Evolutionary conservation across 108 stramenopile species (phyloP).

Genomic region (Skeletonema tropicum): DNA sequence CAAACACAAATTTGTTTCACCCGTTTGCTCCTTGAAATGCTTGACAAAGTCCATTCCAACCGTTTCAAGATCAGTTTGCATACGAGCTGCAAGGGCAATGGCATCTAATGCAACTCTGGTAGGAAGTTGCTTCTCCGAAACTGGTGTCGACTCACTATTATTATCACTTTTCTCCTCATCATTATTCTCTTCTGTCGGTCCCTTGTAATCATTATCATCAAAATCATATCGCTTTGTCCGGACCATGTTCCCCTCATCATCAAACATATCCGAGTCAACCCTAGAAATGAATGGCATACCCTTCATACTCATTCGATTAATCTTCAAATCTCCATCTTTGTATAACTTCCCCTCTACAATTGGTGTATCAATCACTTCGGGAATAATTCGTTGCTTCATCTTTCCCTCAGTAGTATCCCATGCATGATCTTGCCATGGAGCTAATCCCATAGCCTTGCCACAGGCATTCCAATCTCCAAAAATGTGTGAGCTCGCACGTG

Average conservation of each 20-base stretch:
- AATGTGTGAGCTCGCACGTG: conserved; percentile 89
- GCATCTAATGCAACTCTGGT: conserved; percentile 82
- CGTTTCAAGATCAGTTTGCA: conserved; percentile 84
- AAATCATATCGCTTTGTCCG: conserved; percentile 75
- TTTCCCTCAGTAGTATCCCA: conserved; percentile 60
- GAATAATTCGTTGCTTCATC: conserved; percentile 11
- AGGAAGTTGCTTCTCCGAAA: conserved; percentile 58
- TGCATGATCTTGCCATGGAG: conserved; percentile 83
- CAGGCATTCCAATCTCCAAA: conserved; percentile 98
- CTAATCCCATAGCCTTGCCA: conserved; percentile 96
- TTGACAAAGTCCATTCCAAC: conserved; percentile 85
- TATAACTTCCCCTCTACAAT: conserved; percentile 69
- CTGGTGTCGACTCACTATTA: conserved; percentile 12
- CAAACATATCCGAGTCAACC: conserved; percentile 81
- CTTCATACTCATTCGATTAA: conserved; percentile 61
- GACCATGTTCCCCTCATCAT: conserved; percentile 61
- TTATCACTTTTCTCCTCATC: background rate
- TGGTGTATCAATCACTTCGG: conserved; percentile 46
- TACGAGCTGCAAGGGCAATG: conserved; percentile 73
- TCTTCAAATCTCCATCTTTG: conserved; percentile 55
- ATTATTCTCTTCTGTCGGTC: background rate
- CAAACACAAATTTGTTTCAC: conserved; percentile 84
- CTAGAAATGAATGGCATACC: conserved; percentile 70
- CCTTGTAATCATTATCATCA: conserved; percentile 65
- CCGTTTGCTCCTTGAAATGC: conserved; percentile 81